Evolutionary conservation across 73 alveolate genomes (phyloP), one percentile per base, ranked within the genome.

Genomic region (Paramecium sexaurelia): DNA sequence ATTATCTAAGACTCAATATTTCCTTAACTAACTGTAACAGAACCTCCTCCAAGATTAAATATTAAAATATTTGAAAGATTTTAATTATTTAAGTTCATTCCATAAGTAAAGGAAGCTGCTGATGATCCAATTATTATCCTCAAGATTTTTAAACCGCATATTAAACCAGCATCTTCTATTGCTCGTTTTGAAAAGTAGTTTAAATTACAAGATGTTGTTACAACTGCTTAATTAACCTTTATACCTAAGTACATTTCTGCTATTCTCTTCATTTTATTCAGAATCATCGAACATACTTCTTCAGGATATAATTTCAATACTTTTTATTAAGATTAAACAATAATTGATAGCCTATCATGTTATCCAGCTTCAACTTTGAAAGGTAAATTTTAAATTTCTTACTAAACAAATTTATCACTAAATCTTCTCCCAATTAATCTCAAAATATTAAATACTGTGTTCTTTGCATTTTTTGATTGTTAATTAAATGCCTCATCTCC

Each of bases 21-120:
- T 39, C 97, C 92, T 24, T 95, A 92, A 13, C 98, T 87, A 85
- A 97, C 99, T 92, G 97, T 99, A 85, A 96, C 94, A 13, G 99
- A 96, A 6, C 99, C 99, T 69, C 98, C 98, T 19, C 99, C 99
- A 55, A 96, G 78, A 95, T 97, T 98, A 87, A 96, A 94, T 71
- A 96, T 92, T 71, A 96, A 93, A 22, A 94, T 92, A 43, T 94
- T 94, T 55, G 86, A 89, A 73, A 93, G 96, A 11, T 87, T 92
- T 56, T 22, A 67, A 11, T 85, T 61, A 92, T 95, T 93, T 82
- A 92, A 85, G 75, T 95, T 98, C 71, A 97, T 95, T 10, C 99
- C 99, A 75, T 95, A 95, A 26, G 99, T 98, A 37, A 97, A 94
- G 36, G 98, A 96, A 10, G 99, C 99, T 6, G 99, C 98, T 55